Percentiles rank a stretch among this genome's conserved stretches.
Conservation (phyloP, 306 rosid species). For the Cicer bijugum region DNA sequence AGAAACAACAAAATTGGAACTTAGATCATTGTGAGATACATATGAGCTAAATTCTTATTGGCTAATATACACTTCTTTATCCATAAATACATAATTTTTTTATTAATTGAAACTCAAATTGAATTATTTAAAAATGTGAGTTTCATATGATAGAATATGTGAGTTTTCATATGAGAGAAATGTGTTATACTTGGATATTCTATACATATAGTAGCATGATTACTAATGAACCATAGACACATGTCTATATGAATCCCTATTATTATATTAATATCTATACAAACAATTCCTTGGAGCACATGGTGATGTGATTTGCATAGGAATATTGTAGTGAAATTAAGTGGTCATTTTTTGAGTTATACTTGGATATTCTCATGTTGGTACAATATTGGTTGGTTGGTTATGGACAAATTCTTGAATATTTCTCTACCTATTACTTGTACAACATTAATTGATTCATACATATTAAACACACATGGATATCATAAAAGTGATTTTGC, state of each 20-base stretch:
- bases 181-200: no score
- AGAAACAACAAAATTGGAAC: no score
- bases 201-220: neutral
- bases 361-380: constrained; percentile 38
- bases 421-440: constrained; percentile 18
- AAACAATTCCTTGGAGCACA: constrained; percentile 3
- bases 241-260: neutral
- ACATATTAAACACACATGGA: constrained; percentile 43
- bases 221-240: constrained; percentile 30
- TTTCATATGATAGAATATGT: no score
- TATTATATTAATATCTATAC: constrained; percentile 28
- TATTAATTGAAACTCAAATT: no score
- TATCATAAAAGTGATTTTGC: constrained; percentile 44
- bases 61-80: no score
- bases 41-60: no score
- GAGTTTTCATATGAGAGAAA: no score
- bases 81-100: no score
- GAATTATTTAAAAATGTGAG: no score
- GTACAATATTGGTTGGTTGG: constrained; percentile 37
- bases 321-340: constrained; percentile 38
- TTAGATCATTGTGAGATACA: no score
- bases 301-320: neutral
- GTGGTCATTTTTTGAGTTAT: constrained; percentile 37
- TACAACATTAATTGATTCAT: constrained; percentile 21
- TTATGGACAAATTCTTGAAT: constrained; percentile 42